Evolutionary conservation across 2,329 filamentous ascomycete genomes (phyloP), one percentile per base, ranked within the genome.

Genomic region (Eutypella sp.): DNA sequence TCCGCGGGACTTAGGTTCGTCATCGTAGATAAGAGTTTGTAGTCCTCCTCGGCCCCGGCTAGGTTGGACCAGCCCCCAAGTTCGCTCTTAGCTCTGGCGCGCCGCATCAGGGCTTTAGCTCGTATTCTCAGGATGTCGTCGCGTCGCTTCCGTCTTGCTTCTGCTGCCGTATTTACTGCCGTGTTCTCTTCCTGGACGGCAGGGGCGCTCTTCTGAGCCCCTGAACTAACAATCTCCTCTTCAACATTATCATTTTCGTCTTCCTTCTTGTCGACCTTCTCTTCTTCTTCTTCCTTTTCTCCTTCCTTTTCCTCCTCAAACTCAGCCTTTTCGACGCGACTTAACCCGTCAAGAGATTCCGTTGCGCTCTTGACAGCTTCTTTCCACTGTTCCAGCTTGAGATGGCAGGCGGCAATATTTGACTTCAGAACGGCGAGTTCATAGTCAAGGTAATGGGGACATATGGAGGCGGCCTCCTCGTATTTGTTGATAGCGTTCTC

Each of bases 321-420:
- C 10, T 57, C 55, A 6, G 54, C 58, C 42, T 62, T 60, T 42
- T 75, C 67, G 55, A 92, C 59, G 23, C 77, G 75, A 49, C 86
- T 81, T n/a, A 97, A 69, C 1, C 78, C 75, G 10, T 91, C 84
- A 1, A 97, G 62, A 2, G 89, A 84, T 10, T 79, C 74, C 0
- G 82, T 87, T 1, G 91, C 90, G 9, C 80, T 76, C 41, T 84
- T 83, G 37, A 90, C 77, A 9, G 89, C 88, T 24, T 88, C 82
- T 55, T 91, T 89, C 88, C 90, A 96, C 50, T 92, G 84, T 49
- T 83, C 75, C 3, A 95, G 73, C 63, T 95, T 95, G 45, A 97
- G 66, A 57, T 96, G 82, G 62, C 90, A 96, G 9, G 91, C 92
- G 2, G 92, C 80, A 54, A 96, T 85, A 70, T 97, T 97, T 63